Conservation (phyloP, 345 rosid genomes). For the Bruguiera parviflora region DNA sequence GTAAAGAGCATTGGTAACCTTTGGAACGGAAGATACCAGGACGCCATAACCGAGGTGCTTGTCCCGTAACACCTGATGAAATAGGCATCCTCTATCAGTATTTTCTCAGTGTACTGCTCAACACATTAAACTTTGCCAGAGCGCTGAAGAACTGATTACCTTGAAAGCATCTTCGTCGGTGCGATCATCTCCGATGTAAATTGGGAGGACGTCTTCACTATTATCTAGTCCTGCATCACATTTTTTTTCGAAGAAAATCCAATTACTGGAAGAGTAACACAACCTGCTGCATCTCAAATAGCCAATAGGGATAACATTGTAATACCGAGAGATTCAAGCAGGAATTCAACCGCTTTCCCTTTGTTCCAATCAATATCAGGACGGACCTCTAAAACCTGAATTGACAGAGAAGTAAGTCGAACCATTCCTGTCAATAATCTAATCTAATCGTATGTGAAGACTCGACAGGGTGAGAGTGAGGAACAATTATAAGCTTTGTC, state of each 20-base stretch:
- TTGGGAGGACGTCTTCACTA: conserved; percentile 69
- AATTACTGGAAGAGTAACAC: too few species aligned
- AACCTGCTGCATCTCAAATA: too few species aligned
- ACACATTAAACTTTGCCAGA: neutral
- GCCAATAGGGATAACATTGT: neutral
- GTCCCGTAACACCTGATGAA: conserved; percentile 54
- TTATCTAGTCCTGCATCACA: conserved; percentile 51
- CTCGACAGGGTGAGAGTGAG: too few species aligned
- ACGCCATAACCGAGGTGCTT: conserved; percentile 72
- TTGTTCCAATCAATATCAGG: conserved; percentile 92
- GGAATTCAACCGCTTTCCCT: conserved; percentile 93
- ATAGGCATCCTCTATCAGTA: neutral
- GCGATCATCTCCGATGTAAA: conserved; percentile 83
- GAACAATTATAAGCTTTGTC: neutral
- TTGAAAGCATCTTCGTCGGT: conserved; percentile 95
- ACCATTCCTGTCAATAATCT: too few species aligned
- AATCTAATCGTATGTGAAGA: too few species aligned
- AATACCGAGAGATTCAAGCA: conserved; percentile 88
- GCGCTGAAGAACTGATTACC: conserved; percentile 25
- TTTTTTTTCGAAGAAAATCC: neutral
- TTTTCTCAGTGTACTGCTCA: neutral
- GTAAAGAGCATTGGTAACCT: conserved; percentile 70
- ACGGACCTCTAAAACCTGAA: conserved; percentile 94
- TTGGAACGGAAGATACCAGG: conserved; percentile 72
- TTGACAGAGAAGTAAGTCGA: neutral